These are phyloP conservation scores for Ochetophila trinervis DNA, from an alignment of 306 rosid species.

Conservation along the genomic window DNA sequence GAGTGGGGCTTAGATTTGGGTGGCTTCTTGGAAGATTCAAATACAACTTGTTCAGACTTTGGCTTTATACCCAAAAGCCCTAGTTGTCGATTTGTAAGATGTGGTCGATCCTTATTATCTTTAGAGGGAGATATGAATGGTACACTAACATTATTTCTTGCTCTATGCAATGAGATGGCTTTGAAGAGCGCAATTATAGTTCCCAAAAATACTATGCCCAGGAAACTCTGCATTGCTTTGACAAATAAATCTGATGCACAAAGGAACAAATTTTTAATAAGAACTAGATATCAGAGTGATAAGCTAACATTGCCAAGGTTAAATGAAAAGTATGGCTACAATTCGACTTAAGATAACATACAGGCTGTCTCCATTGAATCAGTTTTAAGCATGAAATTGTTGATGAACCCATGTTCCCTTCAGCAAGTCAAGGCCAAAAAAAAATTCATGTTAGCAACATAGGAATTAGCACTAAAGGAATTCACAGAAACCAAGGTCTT, in stretches of 20 bases:
- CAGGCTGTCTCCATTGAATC: slow-evolving; percentile 57
- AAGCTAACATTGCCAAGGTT: no score
- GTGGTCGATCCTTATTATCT: slow-evolving; percentile 39
- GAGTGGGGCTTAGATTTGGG: slow-evolving; percentile 60
- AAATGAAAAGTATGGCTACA: background rate
- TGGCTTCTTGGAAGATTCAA: slow-evolving; percentile 62
- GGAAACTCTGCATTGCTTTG: slow-evolving; percentile 48
- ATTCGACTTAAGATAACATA: slow-evolving; percentile 37
- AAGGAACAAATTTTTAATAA: slow-evolving; percentile 6
- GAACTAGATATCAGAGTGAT: background rate
- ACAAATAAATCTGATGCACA: slow-evolving; percentile 59
- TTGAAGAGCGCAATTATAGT: slow-evolving; percentile 66
- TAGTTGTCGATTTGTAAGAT: slow-evolving; percentile 67
- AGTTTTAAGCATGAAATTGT: slow-evolving; percentile 40
- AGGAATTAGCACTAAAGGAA: background rate
- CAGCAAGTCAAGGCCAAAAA: slow-evolving; percentile 21
- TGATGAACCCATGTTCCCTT: slow-evolving; percentile 60
- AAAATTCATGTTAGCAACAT: slow-evolving; percentile 5
- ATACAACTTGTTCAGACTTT: slow-evolving; percentile 42
- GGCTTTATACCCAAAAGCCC: slow-evolving; percentile 77
- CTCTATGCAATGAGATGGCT: slow-evolving; percentile 45
- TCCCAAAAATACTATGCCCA: slow-evolving; percentile 60
- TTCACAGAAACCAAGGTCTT: background rate
- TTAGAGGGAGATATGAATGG: slow-evolving; percentile 35
- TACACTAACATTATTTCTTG: slow-evolving; percentile 34